Conservation (phyloP, 148 eudicot species). For the Bassia scoparia region DNA sequence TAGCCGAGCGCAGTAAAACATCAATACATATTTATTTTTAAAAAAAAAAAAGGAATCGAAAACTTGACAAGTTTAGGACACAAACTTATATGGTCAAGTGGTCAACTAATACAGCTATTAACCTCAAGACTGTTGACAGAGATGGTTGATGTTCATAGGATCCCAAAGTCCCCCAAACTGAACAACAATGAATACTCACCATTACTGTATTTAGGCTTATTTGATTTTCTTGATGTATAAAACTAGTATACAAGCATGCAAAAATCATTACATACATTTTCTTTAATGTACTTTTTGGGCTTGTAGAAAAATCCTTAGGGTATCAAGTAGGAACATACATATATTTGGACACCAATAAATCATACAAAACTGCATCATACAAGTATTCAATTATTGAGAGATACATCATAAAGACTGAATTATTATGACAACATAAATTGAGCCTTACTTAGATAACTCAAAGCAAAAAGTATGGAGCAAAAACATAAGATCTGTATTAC, state of each 20-base stretch:
- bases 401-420: neutral
- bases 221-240: neutral
- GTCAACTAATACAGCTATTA: neutral
- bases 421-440: neutral
- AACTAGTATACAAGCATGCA: neutral
- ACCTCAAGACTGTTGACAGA: neutral
- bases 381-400: too few relatives aligned
- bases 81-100: too few relatives aligned
- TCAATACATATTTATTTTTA: neutral
- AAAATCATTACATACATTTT: too few relatives aligned
- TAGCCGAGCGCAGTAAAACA: too few relatives aligned
- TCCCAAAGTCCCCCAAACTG: too few relatives aligned
- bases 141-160: neutral
- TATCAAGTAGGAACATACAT: too few relatives aligned
- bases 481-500: neutral
- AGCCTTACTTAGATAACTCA: neutral
- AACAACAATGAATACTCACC: neutral
- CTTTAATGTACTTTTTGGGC: too few relatives aligned
- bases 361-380: too few relatives aligned
- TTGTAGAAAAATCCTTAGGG: too few relatives aligned
- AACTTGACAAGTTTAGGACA: too few relatives aligned
- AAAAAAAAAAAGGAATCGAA: neutral
- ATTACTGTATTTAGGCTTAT: neutral
- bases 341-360: too few relatives aligned
- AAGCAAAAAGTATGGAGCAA: neutral